Conservation (phyloP, 1,139 yeast genomes). For the Candida sp. region DNA sequence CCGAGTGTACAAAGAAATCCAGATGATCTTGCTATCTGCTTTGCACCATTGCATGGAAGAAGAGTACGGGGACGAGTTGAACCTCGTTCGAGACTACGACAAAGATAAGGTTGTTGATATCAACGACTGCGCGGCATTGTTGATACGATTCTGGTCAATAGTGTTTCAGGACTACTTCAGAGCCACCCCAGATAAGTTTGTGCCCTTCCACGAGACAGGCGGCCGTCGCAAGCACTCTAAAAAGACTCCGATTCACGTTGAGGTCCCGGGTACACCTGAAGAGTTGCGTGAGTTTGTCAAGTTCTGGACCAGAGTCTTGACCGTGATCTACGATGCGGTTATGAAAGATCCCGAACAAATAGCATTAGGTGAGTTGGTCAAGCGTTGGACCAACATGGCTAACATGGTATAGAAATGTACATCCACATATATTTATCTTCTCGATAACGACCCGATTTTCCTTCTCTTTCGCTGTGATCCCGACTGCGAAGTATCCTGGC, state of each 20-base stretch:
- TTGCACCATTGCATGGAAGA: conserved; percentile 56
- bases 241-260: conserved; percentile 23
- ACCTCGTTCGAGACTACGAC: conserved; percentile 50
- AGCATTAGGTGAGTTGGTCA: conserved; percentile 39
- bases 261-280: conserved; percentile 27
- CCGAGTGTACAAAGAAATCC: conserved; percentile 43
- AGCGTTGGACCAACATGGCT: conserved; percentile 43
- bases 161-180: conserved; percentile 57
- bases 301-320: conserved; percentile 56
- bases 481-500: conserved; percentile 1
- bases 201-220: conserved; percentile 30
- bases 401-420: neutral
- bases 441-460: conserved; percentile 13
- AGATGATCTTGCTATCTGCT: conserved; percentile 44
- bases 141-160: conserved; percentile 58
- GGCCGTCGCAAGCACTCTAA: conserved; percentile 20
- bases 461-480: conserved; percentile 14
- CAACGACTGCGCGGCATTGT: conserved; percentile 42
- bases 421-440: conserved; percentile 2
- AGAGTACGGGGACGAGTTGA: conserved; percentile 63
- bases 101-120: conserved; percentile 35
- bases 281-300: conserved; percentile 44
- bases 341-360: conserved; percentile 40
- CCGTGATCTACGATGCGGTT: conserved; percentile 39
- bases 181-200: conserved; percentile 16